Base-by-base conservation (phyloP, 495 filamentous ascomycete species). In the Friedmanniomyces simplex region DNA sequence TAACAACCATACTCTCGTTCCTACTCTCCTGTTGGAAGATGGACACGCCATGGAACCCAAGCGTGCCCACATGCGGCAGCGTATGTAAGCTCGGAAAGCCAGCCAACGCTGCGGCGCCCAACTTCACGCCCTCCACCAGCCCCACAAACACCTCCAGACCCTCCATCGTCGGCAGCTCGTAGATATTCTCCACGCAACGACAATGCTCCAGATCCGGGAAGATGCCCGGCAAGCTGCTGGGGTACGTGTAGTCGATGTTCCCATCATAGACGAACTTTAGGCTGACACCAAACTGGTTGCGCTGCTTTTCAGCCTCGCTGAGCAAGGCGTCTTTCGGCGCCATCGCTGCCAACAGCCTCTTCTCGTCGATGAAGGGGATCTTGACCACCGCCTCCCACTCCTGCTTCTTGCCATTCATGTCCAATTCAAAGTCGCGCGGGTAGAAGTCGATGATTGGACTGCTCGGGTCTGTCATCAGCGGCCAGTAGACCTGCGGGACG, bases 351-450 rank as follows among this genome's bases (percentile, higher is more conserved):
- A 99, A 75, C 18, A 99, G 73, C 2, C 94, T 79, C 50, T 80
- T 77, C 68, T 97, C 91, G 30, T 97, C 89, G 63, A 99, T 99
- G 72, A 99, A 99, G 0, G 94, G 94, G 60, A 99, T 97, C 72
- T 96, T 96, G 52, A 97, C 90, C 39, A 99, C 91, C 30, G 93
- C 94, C 66, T 99, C 94, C 94, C 94, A 99, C 62, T 97, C 94
- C 89, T 95, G 94, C 75, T 95, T 99, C 77, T 99, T 99, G 54
- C 94, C 94, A 64, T 97, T 96, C 91, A 97, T 96, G 66, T 99
- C 94, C 20, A 99, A 79, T 61, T 96, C 90, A 62, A 99, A 99
- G 60, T 97, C 91, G 56, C 91, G 81, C 26, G 94, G 94, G 66
- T 99, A 99, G 72, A 99, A 97, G 65, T 97, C 91, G 63, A 95